phyloP scores from a whole-genome alignment of 1,284 basidiomycete species.

The Xanthoconium separans region DNA sequence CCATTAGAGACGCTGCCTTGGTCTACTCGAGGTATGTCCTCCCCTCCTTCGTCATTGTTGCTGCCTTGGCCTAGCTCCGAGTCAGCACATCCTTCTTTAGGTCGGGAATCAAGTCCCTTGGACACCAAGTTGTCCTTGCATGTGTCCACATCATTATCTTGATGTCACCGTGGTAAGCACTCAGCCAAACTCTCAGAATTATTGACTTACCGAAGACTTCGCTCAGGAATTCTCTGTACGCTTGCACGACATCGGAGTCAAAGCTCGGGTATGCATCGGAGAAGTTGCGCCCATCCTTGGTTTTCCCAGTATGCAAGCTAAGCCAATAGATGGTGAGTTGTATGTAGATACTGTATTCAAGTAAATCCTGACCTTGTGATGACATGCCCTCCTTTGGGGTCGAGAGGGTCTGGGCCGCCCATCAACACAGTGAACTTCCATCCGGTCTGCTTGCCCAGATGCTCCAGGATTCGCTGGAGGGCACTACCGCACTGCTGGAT shows the following conservation, averaged over 20 bases:
- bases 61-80: too few species aligned
- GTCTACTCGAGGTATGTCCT: too few species aligned
- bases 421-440: background rate
- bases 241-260: background rate
- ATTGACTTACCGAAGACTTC: background rate
- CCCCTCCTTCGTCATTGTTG: too few species aligned
- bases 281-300: background rate
- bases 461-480: background rate
- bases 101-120: too few species aligned
- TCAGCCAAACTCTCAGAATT: too few species aligned
- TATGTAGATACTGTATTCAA: background rate
- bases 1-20: background rate
- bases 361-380: background rate
- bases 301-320: background rate
- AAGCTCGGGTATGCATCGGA: background rate
- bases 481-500: background rate
- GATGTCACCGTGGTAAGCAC: background rate
- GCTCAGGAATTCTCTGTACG: background rate
- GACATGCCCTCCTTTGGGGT: background rate
- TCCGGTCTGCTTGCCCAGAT: background rate
- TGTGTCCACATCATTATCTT: background rate
- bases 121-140: background rate
- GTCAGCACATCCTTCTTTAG: too few species aligned
- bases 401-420: background rate
- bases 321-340: background rate